A percentile compares a stretch with the other conserved stretches of the same genome.
These are phyloP conservation scores for Amoebophrya sp. DNA, from an alignment of 169 alveolate species.

Conservation along the genomic window DNA sequence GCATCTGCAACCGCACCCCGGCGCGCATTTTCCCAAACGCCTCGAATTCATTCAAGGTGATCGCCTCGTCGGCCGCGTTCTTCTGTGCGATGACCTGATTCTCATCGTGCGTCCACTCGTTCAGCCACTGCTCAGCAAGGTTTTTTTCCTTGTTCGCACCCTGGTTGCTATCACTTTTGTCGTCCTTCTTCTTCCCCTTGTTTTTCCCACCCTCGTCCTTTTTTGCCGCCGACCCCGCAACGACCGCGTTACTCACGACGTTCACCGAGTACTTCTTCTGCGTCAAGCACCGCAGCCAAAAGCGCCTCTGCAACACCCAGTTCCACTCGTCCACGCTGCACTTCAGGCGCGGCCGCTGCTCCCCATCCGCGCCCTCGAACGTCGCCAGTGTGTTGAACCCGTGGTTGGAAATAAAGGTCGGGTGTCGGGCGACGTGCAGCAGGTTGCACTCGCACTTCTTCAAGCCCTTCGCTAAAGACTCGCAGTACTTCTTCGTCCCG, in stretches of 20 bases:
- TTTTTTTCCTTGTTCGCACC: too few species aligned
- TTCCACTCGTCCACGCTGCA: neutral
- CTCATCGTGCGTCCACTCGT: conserved; percentile 26
- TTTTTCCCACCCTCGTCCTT: too few species aligned
- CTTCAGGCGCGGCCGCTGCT: neutral
- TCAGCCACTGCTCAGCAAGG: neutral
- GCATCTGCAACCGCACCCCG: neutral
- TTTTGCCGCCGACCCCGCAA: neutral
- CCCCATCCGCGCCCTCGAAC: neutral
- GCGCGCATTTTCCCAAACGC: conserved; percentile 10
- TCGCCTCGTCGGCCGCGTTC: neutral
- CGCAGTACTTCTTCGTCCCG: neutral
- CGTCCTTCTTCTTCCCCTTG: too few species aligned
- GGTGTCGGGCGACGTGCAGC: neutral
- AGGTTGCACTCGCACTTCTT: neutral
- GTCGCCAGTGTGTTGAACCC: neutral
- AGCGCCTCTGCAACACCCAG: neutral
- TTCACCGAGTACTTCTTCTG: neutral
- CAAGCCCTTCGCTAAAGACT: neutral
- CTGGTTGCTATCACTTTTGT: too few species aligned
- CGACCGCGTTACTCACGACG: neutral
- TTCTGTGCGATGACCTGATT: conserved; percentile 28
- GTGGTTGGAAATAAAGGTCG: neutral
- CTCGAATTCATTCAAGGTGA: conserved; percentile 10
- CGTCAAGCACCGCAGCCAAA: neutral